These are phyloP conservation scores for Rhizopogon vesiculosus DNA, from an alignment of 768 basidiomycete genomes.

Conservation along the genomic window DNA sequence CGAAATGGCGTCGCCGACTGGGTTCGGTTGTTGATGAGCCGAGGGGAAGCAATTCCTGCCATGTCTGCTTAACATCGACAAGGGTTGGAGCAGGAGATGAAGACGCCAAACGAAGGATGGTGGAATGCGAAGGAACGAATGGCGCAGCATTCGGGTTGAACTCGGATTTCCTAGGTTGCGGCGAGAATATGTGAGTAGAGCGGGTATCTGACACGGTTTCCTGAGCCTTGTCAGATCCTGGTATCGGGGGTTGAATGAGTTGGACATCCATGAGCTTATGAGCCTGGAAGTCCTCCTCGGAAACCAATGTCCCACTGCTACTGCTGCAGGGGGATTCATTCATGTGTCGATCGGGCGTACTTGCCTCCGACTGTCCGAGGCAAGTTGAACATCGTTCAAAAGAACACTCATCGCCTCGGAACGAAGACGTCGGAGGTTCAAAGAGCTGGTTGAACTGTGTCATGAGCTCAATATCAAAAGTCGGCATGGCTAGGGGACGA, in stretches of 20 bases:
- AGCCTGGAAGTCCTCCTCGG: background rate
- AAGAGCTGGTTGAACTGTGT: background rate
- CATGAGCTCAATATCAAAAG: background rate
- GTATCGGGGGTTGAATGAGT: background rate
- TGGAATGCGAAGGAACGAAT: slow-evolving; percentile 3
- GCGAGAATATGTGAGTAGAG: background rate
- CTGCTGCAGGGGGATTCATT: slow-evolving; percentile 3
- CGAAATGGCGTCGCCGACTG: background rate
- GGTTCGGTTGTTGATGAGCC: background rate
- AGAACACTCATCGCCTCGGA: background rate
- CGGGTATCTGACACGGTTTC: background rate
- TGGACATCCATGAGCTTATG: background rate
- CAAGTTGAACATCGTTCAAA: background rate
- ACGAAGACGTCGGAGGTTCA: background rate
- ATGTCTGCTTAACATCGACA: background rate
- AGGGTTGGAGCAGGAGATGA: background rate
- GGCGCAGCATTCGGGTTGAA: slow-evolving; percentile 5
- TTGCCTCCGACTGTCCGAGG: background rate
- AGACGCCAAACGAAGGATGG: background rate
- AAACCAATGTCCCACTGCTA: slow-evolving; percentile 1
- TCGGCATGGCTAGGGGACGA: background rate
- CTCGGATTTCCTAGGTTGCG: background rate
- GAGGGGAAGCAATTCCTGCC: background rate
- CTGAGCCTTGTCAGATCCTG: background rate
- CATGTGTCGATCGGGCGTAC: background rate